These are phyloP conservation scores for Arthrobotrys pseudoclavata DNA, from an alignment of 2,329 filamentous ascomycete genomes.

Conservation along the genomic window DNA sequence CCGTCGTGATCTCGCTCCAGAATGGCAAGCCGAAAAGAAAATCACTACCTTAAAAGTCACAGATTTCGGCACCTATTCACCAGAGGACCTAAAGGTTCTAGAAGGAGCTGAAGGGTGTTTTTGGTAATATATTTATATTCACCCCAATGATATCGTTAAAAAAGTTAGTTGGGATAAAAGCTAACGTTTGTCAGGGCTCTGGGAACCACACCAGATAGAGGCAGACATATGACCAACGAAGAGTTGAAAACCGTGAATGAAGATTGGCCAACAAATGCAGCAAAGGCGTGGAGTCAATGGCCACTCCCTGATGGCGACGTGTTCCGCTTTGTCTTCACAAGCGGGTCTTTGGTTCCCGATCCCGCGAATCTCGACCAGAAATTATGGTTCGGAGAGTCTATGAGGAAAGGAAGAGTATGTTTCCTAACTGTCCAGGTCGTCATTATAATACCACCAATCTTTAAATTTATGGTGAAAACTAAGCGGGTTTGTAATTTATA, in stretches of 20 bases:
- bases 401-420: slow-evolving; percentile 43
- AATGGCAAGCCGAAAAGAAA: slow-evolving; percentile 69
- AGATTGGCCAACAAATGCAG: slow-evolving; percentile 65
- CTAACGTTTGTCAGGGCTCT: slow-evolving; percentile 40
- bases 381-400: slow-evolving; percentile 41
- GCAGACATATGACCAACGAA: slow-evolving; percentile 58
- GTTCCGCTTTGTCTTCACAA: slow-evolving; percentile 68
- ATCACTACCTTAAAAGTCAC: slow-evolving; percentile 69
- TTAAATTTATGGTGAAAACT: neutral
- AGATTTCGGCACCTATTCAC: slow-evolving; percentile 71
- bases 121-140: slow-evolving; percentile 64
- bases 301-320: slow-evolving; percentile 62
- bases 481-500: neutral
- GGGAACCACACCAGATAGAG: slow-evolving; percentile 60
- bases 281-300: slow-evolving; percentile 64
- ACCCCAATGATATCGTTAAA: neutral
- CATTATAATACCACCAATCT: neutral
- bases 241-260: slow-evolving; percentile 64
- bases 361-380: slow-evolving; percentile 24
- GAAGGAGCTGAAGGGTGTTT: slow-evolving; percentile 68
- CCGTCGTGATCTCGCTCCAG: slow-evolving; percentile 68
- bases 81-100: slow-evolving; percentile 67
- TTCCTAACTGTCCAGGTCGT: too few species aligned
- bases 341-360: slow-evolving; percentile 29
- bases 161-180: neutral